Evolutionary conservation across 495 filamentous ascomycete genomes (phyloP), one percentile per base, ranked within the genome.

Genomic region (Xylaria intraflava): DNA sequence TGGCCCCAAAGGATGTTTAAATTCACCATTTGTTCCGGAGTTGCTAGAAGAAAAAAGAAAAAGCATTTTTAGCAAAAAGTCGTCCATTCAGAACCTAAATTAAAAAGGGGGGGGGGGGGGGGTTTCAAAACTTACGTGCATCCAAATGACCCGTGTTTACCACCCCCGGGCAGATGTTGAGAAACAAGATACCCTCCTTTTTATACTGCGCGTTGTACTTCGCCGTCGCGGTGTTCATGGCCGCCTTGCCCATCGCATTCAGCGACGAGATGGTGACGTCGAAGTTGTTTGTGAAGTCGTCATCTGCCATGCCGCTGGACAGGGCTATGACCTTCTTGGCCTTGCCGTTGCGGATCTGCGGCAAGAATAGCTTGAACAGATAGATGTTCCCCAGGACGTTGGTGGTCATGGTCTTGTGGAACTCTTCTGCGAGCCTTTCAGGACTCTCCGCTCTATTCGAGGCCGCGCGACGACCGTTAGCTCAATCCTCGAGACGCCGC

Each of bases 321-420:
- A 83, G 72, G 29, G 71, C 53, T 46, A 83, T 69, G 49, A 82
- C 73, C 59, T 83, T 85, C 60, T 82, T 83, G 38, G 49, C 58
- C 11, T 64, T 56, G 43, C 78, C 75, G 24, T 76, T 68, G 11
- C 67, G 58, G 41, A 83, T 61, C 2, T 81, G 72, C 7, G 80
- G 78, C 8, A 79, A 22, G 60, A 80, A 82, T 22, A 72, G 51
- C 58, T 78, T 74, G 59, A 76, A 72, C 24, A 78, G 68, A 53
- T 83, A 68, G 55, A 83, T 70, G 46, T 75, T 70, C 19, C 67
- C 78, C 39, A 78, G 29, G 26, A 76, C 67, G 53, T 82, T 83
- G 49, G 65, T 61, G 5, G 74, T 41, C 56, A 81, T 72, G 11
- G 53, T 27, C 66, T 64, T 65, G 20, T 33, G 30, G 24, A 62